Base-by-base conservation (phyloP, 106 monocot genomes). In the Dioscorea alata region DNA sequence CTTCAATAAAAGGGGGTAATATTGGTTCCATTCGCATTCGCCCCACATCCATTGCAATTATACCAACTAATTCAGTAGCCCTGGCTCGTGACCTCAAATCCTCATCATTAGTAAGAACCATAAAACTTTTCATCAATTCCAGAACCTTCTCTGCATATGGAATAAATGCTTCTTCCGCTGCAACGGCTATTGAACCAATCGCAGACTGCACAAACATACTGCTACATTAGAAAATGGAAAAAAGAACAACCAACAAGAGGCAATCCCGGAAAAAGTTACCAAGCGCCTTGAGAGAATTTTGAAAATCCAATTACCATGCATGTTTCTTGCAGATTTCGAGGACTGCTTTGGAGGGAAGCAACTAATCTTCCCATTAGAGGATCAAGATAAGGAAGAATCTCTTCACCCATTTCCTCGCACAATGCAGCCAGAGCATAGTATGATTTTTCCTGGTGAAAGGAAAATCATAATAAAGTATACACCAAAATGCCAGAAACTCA, bases 391-490 rank as follows among this genome's bases (percentile, higher is more conserved):
- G 99, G 93, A 49, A 90, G 76, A 70, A 99, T 99, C 34, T 90
- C 90, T 87, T 85, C 85, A 65, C 85, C 99, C 92, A 99, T 93
- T 61, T 93, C 87, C 71, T 99, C 99, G 78, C 99, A 99, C 75
- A 99, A 93, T 81, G 99, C 99, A 48, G 99, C 99, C 70, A 99
- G 78, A 17, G 93, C 99, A 80, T 99, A 99, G 73, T 99, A 99
- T 60, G 99, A 99, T 69, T 99, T 99, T 73, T 99, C 99, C 97
- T 99, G 83, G 15, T 68, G 63, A 69, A 48, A 34, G 57, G 8
- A 52, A 35, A 60, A 64, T 32, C 53, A 64, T 69, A 32, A 68
- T 48, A 34, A 34, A 42, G 42, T 42, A 42, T 42, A 42, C 42
- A 42, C 42, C 42, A 6, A 10, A 10, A 42, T 2, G 6, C 42